Evolutionary conservation across 345 rosid species (phyloP).

Genomic region (Ricinus communis): DNA sequence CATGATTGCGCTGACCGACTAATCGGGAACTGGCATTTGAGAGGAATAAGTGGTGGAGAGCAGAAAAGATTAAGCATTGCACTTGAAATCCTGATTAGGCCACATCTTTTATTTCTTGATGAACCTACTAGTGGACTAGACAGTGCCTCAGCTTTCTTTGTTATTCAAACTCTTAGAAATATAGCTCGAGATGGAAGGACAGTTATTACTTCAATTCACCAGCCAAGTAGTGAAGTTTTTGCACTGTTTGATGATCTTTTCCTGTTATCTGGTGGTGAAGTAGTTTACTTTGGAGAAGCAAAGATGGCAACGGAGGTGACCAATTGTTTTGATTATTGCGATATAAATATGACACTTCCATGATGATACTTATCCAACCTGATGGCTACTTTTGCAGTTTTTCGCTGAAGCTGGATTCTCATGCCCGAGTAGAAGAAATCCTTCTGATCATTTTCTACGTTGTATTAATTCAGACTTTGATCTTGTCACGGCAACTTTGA

Average conservation of each 20-base stretch:
- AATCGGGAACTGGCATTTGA: constrained; percentile 40
- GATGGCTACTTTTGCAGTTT: constrained; percentile 29
- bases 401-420: constrained; percentile 55
- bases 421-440: constrained; percentile 46
- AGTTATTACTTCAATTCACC: constrained; percentile 48
- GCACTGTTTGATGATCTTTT: constrained; percentile 42
- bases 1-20: constrained; percentile 26
- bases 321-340: not conserved
- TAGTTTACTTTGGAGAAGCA: constrained; percentile 44
- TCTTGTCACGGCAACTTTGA: constrained; percentile 17
- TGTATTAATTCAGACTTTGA: constrained; percentile 52
- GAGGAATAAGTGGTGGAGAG: constrained; percentile 45
- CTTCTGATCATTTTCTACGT: constrained; percentile 54
- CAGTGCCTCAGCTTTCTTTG: constrained; percentile 38
- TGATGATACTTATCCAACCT: not conserved
- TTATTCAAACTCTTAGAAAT: constrained; percentile 24
- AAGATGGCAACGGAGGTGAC: constrained; percentile 36
- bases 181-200: constrained; percentile 37
- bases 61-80: constrained; percentile 40
- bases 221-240: constrained; percentile 52
- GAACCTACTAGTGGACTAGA: constrained; percentile 40
- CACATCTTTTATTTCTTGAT: constrained; percentile 36
- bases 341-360: too few relatives aligned
- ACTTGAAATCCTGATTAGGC: constrained; percentile 32
- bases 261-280: constrained; percentile 46